Base-by-base conservation (phyloP, 306 rosid genomes). In the Morella rubra region DNA sequence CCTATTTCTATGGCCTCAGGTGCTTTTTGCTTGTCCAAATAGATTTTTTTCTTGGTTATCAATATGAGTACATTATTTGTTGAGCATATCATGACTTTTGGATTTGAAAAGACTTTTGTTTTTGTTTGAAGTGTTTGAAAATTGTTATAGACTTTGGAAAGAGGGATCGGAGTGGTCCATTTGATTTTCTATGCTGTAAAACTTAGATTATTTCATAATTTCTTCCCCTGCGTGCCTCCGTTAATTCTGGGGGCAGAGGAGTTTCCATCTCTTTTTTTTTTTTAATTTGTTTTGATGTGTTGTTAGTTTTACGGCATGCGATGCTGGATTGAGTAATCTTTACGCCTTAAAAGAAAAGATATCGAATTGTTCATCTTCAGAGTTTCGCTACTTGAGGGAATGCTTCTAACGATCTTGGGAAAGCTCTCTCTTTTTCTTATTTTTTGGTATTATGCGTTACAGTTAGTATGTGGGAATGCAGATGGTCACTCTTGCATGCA, bases 1-100 rank as follows among this genome's bases (percentile, higher is more conserved):
- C 5, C 45, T 7, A 9, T 41, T 4, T 42, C 19, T 41, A 24
- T 41, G 47, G 14, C 42, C 61, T 79, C 81, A 32, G 95, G 92
- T 90, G 74, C 44, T 77, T 44, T 20, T 10, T 58, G 9, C 9
- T 22, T 40, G 5, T 45, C 18, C 24, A 22, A 32, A 40, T 40
- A 24, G 44, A 1, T 6, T 70, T 24, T 10, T 45, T 62, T 51
- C 7, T 3, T 8, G 47, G 49, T n/a, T 54, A 19, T 59, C 56
- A 51, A 45, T 15, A 14, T 60, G 44, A 42, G 37, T 76, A 45
- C 56, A 47, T 49, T 52, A 10, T 78, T 22, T 78, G 9, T 56
- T 56, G 62, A 46, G 27, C 4, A 10, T 62, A 7, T 58, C 69
- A 16, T 18, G 2, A 18, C 55, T 16, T 78, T 62, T 65, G 46